These are phyloP conservation scores for Hordeum vulgare DNA, from an alignment of 176 grass and related monocot genomes.

Conservation along the genomic window MorexV3_pseudomolecules_assembly NC_058518.1:495155317-495155816, in stretches of 20 bases:
- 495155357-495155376: constrained; percentile 1
- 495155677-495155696: no score
- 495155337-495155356: background rate
- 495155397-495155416: constrained; percentile 21
- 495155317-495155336: background rate
- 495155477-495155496: background rate
- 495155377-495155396: constrained; percentile 17
- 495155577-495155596: background rate
- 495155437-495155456: constrained; percentile 30
- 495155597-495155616: constrained; percentile 20
- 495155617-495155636: constrained; percentile 8
- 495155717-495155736: background rate
- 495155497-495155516: constrained; percentile 8
- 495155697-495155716: no score
- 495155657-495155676: constrained; percentile 14
- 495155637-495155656: constrained; percentile 26
- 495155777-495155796: background rate
- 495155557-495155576: no score
- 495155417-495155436: background rate
- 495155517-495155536: background rate
- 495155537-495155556: background rate
- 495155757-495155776: background rate
- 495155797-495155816: constrained; percentile 14
- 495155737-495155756: background rate
- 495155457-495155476: constrained; percentile 1